Evolutionary conservation across 768 basidiomycete species (phyloP), one percentile per base, ranked within the genome.

Genomic region (Leucocoprinus leucothites): DNA sequence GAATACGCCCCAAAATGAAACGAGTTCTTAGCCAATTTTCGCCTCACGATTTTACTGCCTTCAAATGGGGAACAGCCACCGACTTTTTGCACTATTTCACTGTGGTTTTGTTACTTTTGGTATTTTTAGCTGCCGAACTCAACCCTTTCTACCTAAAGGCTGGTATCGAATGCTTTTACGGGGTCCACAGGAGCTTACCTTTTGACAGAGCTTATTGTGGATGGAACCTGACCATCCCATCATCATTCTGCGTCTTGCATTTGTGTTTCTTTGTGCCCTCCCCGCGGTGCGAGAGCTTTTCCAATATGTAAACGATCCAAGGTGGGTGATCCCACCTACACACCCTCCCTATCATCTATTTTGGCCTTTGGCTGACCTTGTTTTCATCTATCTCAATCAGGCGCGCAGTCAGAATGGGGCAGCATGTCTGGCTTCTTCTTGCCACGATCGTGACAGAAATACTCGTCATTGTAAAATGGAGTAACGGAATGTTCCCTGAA

Each of bases 201-300:
- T 48, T 47, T 50, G 54, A 19, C 63, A 75, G 77, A 83, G 79
- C 69, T 71, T 71, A 61, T 75, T 94, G 35, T 93, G 91, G 91
- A 87, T 94, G 86, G 90, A 93, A 65, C 92, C 91, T 34, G 86
- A 91, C 68, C 91, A 94, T 67, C 91, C 91, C 9, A 83, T 94
- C 59, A 78, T 94, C 48, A 88, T 92, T 56, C 72, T 82, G 58
- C 74, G 83, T 26, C 79, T 94, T 9, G 84, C 82, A 14, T 82
- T 82, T 57, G 83, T 94, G 58, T 94, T 94, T 65, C 73, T 94
- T 2, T 94, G 91, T 63, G 91, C 86, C n/a, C 74, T 94, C 28
- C 91, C 91, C 9, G 91, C 92, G 13, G 89, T 87, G 56, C 75
- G 91, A 62, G 91, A 94, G 72, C 70, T 92, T 24, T 90, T 82